These are phyloP conservation scores for Teratosphaeria destructans DNA, from an alignment of 2,329 filamentous ascomycete genomes.

Conservation along the genomic window DNA sequence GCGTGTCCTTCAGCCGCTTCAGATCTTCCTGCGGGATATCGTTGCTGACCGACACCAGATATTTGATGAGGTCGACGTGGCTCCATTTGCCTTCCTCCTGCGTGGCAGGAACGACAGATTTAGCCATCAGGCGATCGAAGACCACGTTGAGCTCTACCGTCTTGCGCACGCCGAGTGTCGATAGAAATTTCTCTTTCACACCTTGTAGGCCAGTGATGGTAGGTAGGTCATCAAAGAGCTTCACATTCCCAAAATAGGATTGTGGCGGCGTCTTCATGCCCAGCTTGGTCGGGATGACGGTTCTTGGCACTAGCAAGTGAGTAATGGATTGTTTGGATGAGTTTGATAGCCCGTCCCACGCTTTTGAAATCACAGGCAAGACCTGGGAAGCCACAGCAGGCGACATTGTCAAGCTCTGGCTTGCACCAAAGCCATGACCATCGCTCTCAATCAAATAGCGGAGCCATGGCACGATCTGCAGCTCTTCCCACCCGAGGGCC, in stretches of 20 bases:
- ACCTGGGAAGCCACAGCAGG: conserved; percentile 67
- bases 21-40: conserved; percentile 83
- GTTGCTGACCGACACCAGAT: conserved; percentile 76
- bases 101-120: conserved; percentile 35
- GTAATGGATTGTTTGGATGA: conserved; percentile 56
- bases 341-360: conserved; percentile 71
- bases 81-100: conserved; percentile 57
- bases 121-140: conserved; percentile 70
- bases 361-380: conserved; percentile 71
- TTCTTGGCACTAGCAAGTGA: conserved; percentile 53
- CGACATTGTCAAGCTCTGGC: conserved; percentile 61
- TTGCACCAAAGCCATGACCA: conserved; percentile 47
- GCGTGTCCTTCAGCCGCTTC: conserved; percentile 63
- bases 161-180: conserved; percentile 78
- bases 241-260: conserved; percentile 87
- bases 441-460: conserved; percentile 64
- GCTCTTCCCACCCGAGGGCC: conserved; percentile 72
- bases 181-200: conserved; percentile 83
- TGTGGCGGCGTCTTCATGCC: conserved; percentile 81
- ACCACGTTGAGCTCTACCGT: conserved; percentile 91
- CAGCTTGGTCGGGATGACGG: conserved; percentile 79
- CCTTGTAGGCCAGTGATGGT: conserved; percentile 64
- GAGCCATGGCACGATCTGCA: conserved; percentile 80
- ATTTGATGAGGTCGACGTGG: conserved; percentile 89
- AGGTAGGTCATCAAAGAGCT: conserved; percentile 87